phyloP scores from a whole-genome alignment of 1,284 basidiomycete species.

The Ustilago cynodontis region DNA sequence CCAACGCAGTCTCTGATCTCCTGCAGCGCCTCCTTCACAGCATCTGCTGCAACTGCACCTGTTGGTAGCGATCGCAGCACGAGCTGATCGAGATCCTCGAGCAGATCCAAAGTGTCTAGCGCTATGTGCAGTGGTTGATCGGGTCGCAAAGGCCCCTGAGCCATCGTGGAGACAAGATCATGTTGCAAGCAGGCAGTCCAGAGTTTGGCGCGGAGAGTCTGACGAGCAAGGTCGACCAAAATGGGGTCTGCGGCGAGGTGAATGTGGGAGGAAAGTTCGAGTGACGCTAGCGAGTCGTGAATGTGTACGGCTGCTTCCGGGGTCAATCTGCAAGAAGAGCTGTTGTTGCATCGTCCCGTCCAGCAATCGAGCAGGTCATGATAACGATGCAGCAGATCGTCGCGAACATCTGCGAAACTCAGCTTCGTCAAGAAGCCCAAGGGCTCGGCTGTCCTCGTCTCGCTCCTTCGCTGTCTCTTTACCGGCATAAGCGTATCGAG shows the following conservation, averaged over 20 bases:
- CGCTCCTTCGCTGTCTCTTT: slow-evolving; percentile 6
- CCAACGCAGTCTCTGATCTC: slow-evolving; percentile 26
- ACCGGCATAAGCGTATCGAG: not conserved
- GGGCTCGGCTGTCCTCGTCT: not conserved
- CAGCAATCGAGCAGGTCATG: slow-evolving; percentile 14
- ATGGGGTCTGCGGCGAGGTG: slow-evolving; percentile 21
- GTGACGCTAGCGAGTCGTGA: slow-evolving; percentile 37
- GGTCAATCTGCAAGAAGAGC: slow-evolving; percentile 4
- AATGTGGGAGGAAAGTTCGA: not conserved
- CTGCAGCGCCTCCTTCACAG: slow-evolving; percentile 18
- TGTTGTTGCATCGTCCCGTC: slow-evolving; percentile 9
- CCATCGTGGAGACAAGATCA: slow-evolving; percentile 19
- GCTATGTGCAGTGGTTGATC: slow-evolving; percentile 47
- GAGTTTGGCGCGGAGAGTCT: slow-evolving; percentile 30
- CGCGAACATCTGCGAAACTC: slow-evolving; percentile 17
- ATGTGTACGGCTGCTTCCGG: slow-evolving; percentile 8
- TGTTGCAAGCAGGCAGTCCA: slow-evolving; percentile 40
- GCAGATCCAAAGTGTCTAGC: slow-evolving; percentile 43
- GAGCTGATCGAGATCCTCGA: slow-evolving; percentile 42
- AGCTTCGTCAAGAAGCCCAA: slow-evolving; percentile 22
- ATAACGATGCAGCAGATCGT: slow-evolving; percentile 15
- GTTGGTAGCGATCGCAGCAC: slow-evolving; percentile 10
- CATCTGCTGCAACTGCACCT: not conserved
- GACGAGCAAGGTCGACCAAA: slow-evolving; percentile 38
- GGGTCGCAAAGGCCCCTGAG: slow-evolving; percentile 23